Evolutionary conservation across 2,329 filamentous ascomycete genomes (phyloP).

Genomic region (Cladosporium phlei): DNA sequence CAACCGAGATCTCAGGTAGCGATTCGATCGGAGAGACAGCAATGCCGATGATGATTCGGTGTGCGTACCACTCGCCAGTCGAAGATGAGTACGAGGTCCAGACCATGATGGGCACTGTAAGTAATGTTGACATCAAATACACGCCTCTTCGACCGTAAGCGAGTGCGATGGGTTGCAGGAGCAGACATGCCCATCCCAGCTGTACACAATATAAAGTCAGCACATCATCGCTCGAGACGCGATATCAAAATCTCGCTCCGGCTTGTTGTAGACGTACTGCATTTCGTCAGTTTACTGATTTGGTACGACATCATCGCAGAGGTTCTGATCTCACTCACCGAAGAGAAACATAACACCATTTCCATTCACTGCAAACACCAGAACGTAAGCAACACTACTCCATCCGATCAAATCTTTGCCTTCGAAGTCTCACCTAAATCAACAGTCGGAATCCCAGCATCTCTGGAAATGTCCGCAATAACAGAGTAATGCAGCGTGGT

Average conservation of each 20-base stretch:
- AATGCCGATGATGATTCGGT: slow-evolving; percentile 45
- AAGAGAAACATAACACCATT: slow-evolving; percentile 25
- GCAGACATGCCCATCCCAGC: slow-evolving; percentile 42
- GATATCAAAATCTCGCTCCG: background rate
- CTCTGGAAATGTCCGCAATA: slow-evolving; percentile 43
- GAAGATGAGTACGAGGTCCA: slow-evolving; percentile 43
- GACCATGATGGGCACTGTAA: slow-evolving; percentile 38
- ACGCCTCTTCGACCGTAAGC: slow-evolving; percentile 48
- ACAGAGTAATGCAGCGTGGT: slow-evolving; percentile 47
- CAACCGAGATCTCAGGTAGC: slow-evolving; percentile 36
- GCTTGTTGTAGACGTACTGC: background rate
- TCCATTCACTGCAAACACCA: slow-evolving; percentile 21
- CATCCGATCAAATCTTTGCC: slow-evolving; percentile 43
- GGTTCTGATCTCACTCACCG: background rate
- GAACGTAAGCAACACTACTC: slow-evolving; percentile 37
- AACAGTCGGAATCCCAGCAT: slow-evolving; percentile 42
- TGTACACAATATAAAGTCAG: slow-evolving; percentile 33
- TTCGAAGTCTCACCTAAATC: slow-evolving; percentile 40
- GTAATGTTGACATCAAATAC: slow-evolving; percentile 42
- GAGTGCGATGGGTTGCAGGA: slow-evolving; percentile 51
- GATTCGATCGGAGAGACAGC: slow-evolving; percentile 47
- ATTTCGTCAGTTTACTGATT: background rate
- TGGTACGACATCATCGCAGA: background rate
- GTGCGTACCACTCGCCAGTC: slow-evolving; percentile 45
- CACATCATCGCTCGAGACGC: background rate